Percentiles rank a stretch among this genome's conserved stretches.
Conservation (phyloP, 495 filamentous ascomycete genomes). For the Lepidopterella palustris region DNA sequence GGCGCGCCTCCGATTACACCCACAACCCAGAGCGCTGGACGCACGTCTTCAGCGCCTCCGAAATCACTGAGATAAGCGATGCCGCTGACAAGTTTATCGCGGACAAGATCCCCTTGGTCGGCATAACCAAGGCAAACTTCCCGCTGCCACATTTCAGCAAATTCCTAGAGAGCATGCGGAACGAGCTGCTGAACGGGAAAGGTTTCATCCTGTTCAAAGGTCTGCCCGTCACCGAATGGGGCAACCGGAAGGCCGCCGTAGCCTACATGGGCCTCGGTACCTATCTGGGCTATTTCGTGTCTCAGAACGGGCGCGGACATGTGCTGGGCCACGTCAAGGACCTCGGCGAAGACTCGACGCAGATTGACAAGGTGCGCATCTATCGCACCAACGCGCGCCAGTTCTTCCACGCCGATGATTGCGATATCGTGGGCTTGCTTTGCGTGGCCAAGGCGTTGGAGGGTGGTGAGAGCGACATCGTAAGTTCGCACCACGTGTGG, state of each 20-base stretch:
- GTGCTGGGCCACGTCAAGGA: conserved; percentile 89
- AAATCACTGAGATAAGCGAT: conserved; percentile 61
- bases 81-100: conserved; percentile 64
- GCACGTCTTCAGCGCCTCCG: conserved; percentile 58
- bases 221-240: conserved; percentile 70
- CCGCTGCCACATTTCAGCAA: conserved; percentile 54
- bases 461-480: conserved; percentile 80
- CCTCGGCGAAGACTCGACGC: conserved; percentile 70
- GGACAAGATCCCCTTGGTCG: conserved; percentile 56
- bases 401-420: conserved; percentile 78
- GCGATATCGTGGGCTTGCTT: conserved; percentile 77
- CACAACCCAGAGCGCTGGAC: conserved; percentile 69
- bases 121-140: conserved; percentile 68
- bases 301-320: conserved; percentile 81
- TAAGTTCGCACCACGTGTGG: conserved; percentile 74
- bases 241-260: conserved; percentile 69
- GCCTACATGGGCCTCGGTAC: conserved; percentile 90
- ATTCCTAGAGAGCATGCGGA: conserved; percentile 52
- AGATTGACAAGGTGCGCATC: conserved; percentile 78
- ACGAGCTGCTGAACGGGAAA: conserved; percentile 73
- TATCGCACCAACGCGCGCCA: conserved; percentile 82
- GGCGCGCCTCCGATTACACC: conserved; percentile 66
- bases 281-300: conserved; percentile 77
- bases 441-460: conserved; percentile 72
- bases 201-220: conserved; percentile 88